A percentile compares a stretch with the other conserved stretches of the same genome.
Conservation (phyloP, 2,329 filamentous ascomycete genomes). For the Colletotrichum melonis region DNA sequence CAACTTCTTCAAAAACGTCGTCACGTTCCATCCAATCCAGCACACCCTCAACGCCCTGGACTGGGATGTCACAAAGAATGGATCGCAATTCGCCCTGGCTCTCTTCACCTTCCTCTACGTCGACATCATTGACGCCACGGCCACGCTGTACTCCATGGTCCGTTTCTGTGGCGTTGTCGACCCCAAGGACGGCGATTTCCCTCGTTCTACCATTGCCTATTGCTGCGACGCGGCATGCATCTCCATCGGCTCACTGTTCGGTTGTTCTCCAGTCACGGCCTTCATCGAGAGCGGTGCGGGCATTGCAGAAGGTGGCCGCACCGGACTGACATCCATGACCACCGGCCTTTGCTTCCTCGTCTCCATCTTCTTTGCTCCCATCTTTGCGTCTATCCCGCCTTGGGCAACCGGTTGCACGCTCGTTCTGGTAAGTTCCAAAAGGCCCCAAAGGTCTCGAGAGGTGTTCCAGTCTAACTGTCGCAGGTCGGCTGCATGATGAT, state of each 20-base stretch:
- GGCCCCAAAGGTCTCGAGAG: not conserved
- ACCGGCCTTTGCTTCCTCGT: constrained; percentile 78
- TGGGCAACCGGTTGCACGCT: constrained; percentile 83
- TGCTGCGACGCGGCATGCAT: constrained; percentile 78
- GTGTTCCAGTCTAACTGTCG: not conserved
- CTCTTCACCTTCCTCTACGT: constrained; percentile 85
- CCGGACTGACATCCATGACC: constrained; percentile 77
- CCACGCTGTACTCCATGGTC: constrained; percentile 85
- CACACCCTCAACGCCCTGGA: constrained; percentile 72
- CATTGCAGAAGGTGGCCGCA: constrained; percentile 80
- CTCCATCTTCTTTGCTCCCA: constrained; percentile 80
- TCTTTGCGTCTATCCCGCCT: constrained; percentile 81
- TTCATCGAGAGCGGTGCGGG: constrained; percentile 83
- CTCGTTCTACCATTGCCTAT: constrained; percentile 84
- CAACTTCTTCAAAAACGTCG: constrained; percentile 79
- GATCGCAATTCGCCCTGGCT: constrained; percentile 74
- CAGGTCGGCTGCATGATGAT: constrained; percentile 83
- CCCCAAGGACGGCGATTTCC: constrained; percentile 80
- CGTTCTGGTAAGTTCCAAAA: constrained; percentile 63
- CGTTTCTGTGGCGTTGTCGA: constrained; percentile 77
- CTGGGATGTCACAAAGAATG: constrained; percentile 69
- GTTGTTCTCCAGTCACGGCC: constrained; percentile 77
- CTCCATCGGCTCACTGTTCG: constrained; percentile 76
- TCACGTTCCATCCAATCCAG: constrained; percentile 77
- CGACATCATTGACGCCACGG: constrained; percentile 82